Conservation (phyloP, 805 yeast genomes). For the Candida manassasensis region DNA sequence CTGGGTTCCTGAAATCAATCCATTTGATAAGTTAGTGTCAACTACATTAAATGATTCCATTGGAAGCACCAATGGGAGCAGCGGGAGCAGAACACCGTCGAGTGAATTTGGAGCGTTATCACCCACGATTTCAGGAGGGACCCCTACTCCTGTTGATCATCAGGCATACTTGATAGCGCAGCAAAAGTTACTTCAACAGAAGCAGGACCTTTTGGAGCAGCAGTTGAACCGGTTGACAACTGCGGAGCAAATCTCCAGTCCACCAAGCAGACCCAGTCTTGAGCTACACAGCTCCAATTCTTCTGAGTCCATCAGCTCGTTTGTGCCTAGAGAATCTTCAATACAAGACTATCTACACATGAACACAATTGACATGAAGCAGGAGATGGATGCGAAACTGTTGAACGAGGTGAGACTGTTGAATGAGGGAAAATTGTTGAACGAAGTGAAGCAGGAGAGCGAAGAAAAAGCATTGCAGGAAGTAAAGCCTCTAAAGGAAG, state of each 20-base stretch:
- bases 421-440: no score
- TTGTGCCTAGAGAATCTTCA: conserved; percentile 3
- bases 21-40: conserved; percentile 27
- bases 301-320: conserved; percentile 9
- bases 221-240: conserved; percentile 4
- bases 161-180: conserved; percentile 34
- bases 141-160: conserved; percentile 21
- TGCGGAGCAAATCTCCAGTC: conserved; percentile 3
- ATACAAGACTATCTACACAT: not conserved
- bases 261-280: no score
- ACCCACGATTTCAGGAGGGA: conserved; percentile 11
- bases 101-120: conserved; percentile 6
- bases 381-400: no score
- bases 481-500: no score
- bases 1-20: conserved; percentile 27
- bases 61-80: not conserved
- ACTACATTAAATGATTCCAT: not conserved
- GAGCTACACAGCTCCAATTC: conserved; percentile 4
- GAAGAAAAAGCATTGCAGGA: no score
- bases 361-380: not conserved
- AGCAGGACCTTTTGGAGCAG: conserved; percentile 4
- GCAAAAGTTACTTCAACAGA: conserved; percentile 25
- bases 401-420: not conserved
- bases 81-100: conserved; percentile 1
- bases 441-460: no score